Conservation (phyloP, 805 yeast species). For the Starmerella apis region DNA sequence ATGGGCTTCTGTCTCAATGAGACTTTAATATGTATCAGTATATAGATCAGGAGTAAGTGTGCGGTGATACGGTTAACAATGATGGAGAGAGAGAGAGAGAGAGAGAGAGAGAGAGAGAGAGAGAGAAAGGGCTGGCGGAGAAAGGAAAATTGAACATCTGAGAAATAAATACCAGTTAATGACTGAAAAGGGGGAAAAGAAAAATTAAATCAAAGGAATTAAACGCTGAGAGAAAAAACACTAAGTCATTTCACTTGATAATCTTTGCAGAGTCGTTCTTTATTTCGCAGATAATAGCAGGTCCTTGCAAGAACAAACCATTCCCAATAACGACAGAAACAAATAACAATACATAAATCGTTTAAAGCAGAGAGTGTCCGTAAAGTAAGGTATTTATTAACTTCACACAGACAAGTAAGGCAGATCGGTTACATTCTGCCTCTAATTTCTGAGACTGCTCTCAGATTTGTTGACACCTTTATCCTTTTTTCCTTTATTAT, state of each 20-base stretch:
- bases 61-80: background rate
- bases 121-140: too few relatives aligned
- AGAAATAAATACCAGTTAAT: too few relatives aligned
- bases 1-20: background rate
- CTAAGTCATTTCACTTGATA: too few relatives aligned
- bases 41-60: background rate
- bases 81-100: background rate
- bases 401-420: background rate
- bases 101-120: background rate
- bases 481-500: background rate
- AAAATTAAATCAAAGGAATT: too few relatives aligned
- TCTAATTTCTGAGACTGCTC: background rate
- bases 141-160: too few relatives aligned
- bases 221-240: too few relatives aligned
- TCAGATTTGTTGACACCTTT: background rate
- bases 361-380: background rate
- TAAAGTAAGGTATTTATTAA: background rate
- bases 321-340: background rate
- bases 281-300: too few relatives aligned
- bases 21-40: background rate
- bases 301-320: too few relatives aligned
- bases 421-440: background rate
- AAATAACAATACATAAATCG: conserved; percentile 4
- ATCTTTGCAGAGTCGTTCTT: too few relatives aligned
- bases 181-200: too few relatives aligned